phyloP scores from a whole-genome alignment of 371 early-diverging fungal genomes.

The Nosema granulosis region DNA sequence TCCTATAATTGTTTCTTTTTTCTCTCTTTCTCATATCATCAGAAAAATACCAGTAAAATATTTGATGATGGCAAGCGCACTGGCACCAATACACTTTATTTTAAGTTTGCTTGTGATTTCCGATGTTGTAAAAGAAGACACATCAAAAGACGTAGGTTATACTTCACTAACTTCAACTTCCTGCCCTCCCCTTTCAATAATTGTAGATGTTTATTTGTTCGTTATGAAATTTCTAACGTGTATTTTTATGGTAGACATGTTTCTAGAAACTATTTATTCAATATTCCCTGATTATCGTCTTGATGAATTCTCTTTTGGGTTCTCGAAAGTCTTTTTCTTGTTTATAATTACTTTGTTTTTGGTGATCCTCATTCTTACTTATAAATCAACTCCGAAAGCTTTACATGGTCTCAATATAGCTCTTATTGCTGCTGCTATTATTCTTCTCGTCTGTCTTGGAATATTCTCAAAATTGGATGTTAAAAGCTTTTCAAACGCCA shows the following conservation, averaged over 20 bases:
- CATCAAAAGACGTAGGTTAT: neutral
- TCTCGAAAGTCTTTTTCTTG: neutral
- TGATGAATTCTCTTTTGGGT: neutral
- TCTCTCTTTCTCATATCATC: constrained; percentile 8
- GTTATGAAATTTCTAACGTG: constrained; percentile 16
- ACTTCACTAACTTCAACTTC: neutral
- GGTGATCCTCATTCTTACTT: neutral
- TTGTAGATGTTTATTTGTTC: constrained; percentile 1
- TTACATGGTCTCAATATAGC: neutral
- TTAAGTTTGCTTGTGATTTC: neutral
- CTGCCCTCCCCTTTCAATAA: neutral
- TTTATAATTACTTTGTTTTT: neutral
- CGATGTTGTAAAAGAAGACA: neutral
- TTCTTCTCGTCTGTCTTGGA: neutral
- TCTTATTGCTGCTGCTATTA: neutral
- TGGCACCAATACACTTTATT: neutral
- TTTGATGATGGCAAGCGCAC: neutral
- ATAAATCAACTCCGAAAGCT: neutral
- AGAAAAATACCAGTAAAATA: neutral
- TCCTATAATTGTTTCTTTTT: constrained; percentile 8
- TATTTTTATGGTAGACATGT: constrained; percentile 11
- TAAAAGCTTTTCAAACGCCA: neutral
- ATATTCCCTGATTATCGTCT: neutral
- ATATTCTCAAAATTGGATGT: neutral
- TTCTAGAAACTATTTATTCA: constrained; percentile 1